These are phyloP conservation scores for Porodaedalea pini DNA, from an alignment of 1,284 basidiomycete species.

Conservation along the genomic window DNA sequence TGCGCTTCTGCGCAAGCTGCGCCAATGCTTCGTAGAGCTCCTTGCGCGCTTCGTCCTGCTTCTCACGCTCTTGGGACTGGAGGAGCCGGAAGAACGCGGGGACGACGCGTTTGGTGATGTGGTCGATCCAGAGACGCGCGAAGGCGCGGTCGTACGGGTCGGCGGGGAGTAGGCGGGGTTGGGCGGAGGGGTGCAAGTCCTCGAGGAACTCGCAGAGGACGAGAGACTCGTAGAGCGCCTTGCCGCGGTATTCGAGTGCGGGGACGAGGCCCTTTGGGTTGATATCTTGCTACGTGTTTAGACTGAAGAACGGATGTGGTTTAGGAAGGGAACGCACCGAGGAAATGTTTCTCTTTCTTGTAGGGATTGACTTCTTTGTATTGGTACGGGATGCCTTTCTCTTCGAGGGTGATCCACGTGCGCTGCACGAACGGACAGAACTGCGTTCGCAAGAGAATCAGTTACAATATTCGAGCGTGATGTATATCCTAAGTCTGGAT, in stretches of 20 bases:
- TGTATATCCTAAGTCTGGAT: background rate
- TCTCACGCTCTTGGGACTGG: conserved; percentile 48
- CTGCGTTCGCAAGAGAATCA: conserved; percentile 28
- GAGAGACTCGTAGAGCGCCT: conserved; percentile 58
- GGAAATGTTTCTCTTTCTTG: conserved; percentile 61
- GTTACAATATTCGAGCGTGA: background rate
- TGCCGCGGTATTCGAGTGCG: conserved; percentile 52
- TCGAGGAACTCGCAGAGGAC: conserved; percentile 61
- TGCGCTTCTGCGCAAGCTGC: conserved; percentile 44
- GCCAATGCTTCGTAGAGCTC: conserved; percentile 46
- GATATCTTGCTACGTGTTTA: conserved; percentile 38
- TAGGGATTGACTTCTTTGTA: conserved; percentile 70
- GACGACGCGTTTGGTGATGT: conserved; percentile 47
- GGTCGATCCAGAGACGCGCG: conserved; percentile 53
- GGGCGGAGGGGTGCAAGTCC: conserved; percentile 48
- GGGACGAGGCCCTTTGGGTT: conserved; percentile 71
- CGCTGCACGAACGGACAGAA: conserved; percentile 68
- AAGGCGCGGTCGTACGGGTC: conserved; percentile 50
- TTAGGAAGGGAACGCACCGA: conserved; percentile 34
- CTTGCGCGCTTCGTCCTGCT: conserved; percentile 42
- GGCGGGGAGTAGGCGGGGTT: conserved; percentile 43
- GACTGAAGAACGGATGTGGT: too few species aligned
- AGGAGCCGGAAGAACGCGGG: conserved; percentile 52
- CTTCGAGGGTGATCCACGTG: conserved; percentile 68
- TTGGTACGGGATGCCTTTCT: conserved; percentile 59